phyloP scores from a whole-genome alignment of 1,139 yeast genomes.

The Waltiozyma sp. region DNA sequence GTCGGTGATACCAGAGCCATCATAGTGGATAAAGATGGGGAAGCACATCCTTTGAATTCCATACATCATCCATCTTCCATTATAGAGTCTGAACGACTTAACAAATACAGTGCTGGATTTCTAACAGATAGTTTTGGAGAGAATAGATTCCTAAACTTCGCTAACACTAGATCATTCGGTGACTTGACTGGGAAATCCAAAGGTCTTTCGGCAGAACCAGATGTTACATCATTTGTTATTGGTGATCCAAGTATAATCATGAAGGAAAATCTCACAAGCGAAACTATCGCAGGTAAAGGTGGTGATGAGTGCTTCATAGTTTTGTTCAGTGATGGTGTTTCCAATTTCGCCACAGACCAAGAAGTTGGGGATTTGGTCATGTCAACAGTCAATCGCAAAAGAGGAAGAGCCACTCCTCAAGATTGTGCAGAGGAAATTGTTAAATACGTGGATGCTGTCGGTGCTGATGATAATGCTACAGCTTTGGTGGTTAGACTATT shows the following conservation, averaged over 20 bases:
- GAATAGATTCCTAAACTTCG: constrained; percentile 65
- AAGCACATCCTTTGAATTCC: constrained; percentile 67
- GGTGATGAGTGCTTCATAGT: constrained; percentile 81
- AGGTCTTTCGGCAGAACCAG: constrained; percentile 93
- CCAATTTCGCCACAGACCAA: constrained; percentile 74
- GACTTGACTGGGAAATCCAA: constrained; percentile 68
- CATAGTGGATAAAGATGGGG: constrained; percentile 63
- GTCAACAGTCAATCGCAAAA: constrained; percentile 53
- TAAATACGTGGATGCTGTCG: constrained; percentile 73
- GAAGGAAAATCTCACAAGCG: constrained; percentile 18
- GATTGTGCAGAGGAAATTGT: constrained; percentile 78
- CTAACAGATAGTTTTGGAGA: constrained; percentile 92
- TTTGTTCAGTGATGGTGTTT: constrained; percentile 78
- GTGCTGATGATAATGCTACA: constrained; percentile 93
- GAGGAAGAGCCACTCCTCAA: constrained; percentile 62
- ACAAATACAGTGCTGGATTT: constrained; percentile 60
- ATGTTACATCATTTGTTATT: constrained; percentile 52
- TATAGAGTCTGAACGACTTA: constrained; percentile 60
- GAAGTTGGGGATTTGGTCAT: constrained; percentile 83
- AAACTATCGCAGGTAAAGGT: constrained; percentile 25
- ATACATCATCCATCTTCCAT: constrained; percentile 86
- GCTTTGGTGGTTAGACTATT: constrained; percentile 67
- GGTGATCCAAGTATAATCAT: constrained; percentile 35
- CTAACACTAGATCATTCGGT: constrained; percentile 92
- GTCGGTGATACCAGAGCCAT: constrained; percentile 95